These are phyloP conservation scores for Trichomonas tenax DNA, from an alignment of 208 protist species.

Conservation along the genomic window DNA sequence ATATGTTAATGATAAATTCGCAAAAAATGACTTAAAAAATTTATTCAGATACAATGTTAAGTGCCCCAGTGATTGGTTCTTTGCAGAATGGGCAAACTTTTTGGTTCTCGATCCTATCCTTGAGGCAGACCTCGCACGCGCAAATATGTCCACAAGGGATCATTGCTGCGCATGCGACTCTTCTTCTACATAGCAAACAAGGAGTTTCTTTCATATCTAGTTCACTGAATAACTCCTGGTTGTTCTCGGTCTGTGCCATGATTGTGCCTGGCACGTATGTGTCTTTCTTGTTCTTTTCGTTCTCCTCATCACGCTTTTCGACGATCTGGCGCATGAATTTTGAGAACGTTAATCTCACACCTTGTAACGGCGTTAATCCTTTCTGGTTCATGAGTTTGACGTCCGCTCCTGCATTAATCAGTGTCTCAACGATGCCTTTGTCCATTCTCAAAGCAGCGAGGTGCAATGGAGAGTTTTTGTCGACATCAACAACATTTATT, in stretches of 20 bases:
- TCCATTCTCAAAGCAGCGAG: slow-evolving; percentile 2
- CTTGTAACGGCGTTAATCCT: not conserved
- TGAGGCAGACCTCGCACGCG: not conserved
- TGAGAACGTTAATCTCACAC: not conserved
- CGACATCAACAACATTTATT: slow-evolving; percentile 17
- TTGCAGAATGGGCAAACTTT: slow-evolving; percentile 14
- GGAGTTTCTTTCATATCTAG: not conserved
- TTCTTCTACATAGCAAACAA: not conserved
- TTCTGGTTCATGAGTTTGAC: slow-evolving; percentile 7
- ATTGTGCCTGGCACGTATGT: not conserved
- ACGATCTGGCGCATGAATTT: not conserved
- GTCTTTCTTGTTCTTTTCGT: not conserved
- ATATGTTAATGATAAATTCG: no score
- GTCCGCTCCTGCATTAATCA: not conserved
- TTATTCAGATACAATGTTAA: not conserved
- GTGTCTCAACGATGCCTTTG: not conserved
- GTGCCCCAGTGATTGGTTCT: not conserved
- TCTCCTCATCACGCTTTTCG: not conserved
- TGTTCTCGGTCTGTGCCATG: not conserved
- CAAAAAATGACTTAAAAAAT: no score
- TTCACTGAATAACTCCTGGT: not conserved
- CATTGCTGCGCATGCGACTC: not conserved
- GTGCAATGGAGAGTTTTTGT: not conserved
- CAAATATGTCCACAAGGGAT: not conserved
- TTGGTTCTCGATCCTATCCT: not conserved